Base-by-base conservation (phyloP, 2,329 filamentous ascomycete genomes). In the Aspergillus caelatus region DNA sequence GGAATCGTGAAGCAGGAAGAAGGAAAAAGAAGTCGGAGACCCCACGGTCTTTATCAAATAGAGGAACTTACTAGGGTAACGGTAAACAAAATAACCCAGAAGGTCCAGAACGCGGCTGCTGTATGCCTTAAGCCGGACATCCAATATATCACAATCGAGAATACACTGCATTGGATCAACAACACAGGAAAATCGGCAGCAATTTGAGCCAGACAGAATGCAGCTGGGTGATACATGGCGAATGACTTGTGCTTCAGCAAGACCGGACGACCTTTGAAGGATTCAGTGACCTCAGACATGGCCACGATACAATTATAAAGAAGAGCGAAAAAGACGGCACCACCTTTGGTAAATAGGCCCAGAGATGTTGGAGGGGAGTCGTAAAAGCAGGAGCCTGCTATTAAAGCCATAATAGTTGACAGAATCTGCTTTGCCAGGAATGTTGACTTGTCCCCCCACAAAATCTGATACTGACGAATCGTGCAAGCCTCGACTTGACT, bases 311-410 rank as follows among this genome's bases (percentile, higher is more conserved):
- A 80, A 70, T 90, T 88, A 74, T 85, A 88, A 0, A 91, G 78
- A 0, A 91, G 78, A 1, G 88, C 80, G 57, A 91, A 84, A 80
- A 91, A 91, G 5, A 89, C 77, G 0, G 88, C 84, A 58, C 89
- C 89, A 0, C 83, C 82, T 68, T 90, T 90, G 68, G 85, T 72
- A 72, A 91, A 91, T 0, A 91, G 75, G 8, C 89, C 76, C 80
- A 0, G 87, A 86, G 57, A 84, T 86, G 28, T 78, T 63, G 0
- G 14, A 16, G 88, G 83, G 0, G 88, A 85, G 61, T 88, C 82
- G 76, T 91, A 91, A 76, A 91, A 91, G 4, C 91, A 80, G 0
- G 88, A 90, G 7, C 88, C 89, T 1, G 84, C 81, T 62, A 91
- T 85, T 6, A 91, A 75, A 0, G 88, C 87, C 69, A 89, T 86